Evolutionary conservation across 257 asterid genomes (phyloP), one percentile per base, ranked within the genome.

Genomic region (Jacaranda copaia): DNA sequence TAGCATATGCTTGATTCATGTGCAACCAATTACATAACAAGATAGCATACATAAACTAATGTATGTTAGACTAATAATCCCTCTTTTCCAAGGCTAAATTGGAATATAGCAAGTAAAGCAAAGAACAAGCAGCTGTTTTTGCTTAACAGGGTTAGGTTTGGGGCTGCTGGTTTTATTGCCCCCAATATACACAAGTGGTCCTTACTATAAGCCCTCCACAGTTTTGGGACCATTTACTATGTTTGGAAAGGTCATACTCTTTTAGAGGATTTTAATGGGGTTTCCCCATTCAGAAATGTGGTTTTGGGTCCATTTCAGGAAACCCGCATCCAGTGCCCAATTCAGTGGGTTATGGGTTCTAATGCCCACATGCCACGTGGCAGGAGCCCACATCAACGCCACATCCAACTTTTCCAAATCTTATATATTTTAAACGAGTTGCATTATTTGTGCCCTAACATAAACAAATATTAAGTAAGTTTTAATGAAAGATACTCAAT

Each of bases 101-200:
- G 19, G 15, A 0, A 32, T 2, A 8, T 8, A 8, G 19, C 43
- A 15, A 6, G 7, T 62, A 4, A 1, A 49, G 19, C 40, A 18
- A 48, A 70, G 53, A 62, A 42, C 5, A 68, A 73, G 84, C 80
- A 59, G 68, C 74, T 82, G 80, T 89, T 84, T 85, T 82, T 72
- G 68, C 57, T 55, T 12, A 42, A 48, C 35, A 19, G 19, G 61
- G 78, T 43, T 38, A 55, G 65, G 76, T 45, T 74, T 46, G 7
- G 76, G 20, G 88, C 84, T 75, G 79, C 76, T 82, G 73, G 89
- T 85, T 84, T 88, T 78, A 70, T 51, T 39, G 72, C 8, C 35
- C 36, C 59, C 56, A 64, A 60, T 60, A 13, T 60, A 9, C 9
- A 12, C 53, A 67, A 38, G 75, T 57, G 76, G 58, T 52, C 59